A percentile compares a stretch with the other conserved stretches of the same genome.
Evolutionary conservation across 352 stramenopile genomes (phyloP).

Genomic region (Globisporangium abappressorium): DNA sequence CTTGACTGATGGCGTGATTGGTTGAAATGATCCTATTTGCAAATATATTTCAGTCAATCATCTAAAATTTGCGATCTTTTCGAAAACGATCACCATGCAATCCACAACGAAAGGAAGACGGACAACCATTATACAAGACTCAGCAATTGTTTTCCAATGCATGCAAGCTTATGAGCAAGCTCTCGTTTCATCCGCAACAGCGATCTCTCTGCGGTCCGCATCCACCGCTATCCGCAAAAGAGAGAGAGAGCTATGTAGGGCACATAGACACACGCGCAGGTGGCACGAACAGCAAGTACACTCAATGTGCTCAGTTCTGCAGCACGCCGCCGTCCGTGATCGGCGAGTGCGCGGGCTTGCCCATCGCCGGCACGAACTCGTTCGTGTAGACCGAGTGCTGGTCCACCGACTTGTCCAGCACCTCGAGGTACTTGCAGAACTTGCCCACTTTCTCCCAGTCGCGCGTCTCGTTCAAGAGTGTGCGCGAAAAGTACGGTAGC

Average conservation of each 20-base stretch:
- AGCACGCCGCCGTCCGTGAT: conserved; percentile 42
- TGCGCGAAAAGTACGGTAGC: conserved; percentile 49
- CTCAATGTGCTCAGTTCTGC: conserved; percentile 18
- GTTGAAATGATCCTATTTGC: background rate
- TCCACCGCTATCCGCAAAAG: too few species aligned
- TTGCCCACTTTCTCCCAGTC: conserved; percentile 55
- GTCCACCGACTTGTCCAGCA: conserved; percentile 39
- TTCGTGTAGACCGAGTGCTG: conserved; percentile 57
- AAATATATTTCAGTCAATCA: too few species aligned
- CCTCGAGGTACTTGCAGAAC: conserved; percentile 55
- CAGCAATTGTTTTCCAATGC: too few species aligned
- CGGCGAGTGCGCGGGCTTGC: conserved; percentile 36
- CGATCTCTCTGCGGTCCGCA: too few species aligned
- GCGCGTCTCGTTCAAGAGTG: conserved; percentile 44
- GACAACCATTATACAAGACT: too few species aligned
- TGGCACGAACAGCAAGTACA: conserved; percentile 1
- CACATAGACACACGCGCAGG: background rate
- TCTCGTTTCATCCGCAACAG: too few species aligned
- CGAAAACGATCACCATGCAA: too few species aligned
- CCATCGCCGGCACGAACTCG: conserved; percentile 48
- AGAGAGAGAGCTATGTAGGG: too few species aligned
- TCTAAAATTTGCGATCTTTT: too few species aligned
- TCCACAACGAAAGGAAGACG: too few species aligned
- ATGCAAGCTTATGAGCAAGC: too few species aligned
- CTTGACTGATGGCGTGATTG: background rate